Conservation (phyloP, 768 basidiomycete species). For the Kwoniella sp. region DNA sequence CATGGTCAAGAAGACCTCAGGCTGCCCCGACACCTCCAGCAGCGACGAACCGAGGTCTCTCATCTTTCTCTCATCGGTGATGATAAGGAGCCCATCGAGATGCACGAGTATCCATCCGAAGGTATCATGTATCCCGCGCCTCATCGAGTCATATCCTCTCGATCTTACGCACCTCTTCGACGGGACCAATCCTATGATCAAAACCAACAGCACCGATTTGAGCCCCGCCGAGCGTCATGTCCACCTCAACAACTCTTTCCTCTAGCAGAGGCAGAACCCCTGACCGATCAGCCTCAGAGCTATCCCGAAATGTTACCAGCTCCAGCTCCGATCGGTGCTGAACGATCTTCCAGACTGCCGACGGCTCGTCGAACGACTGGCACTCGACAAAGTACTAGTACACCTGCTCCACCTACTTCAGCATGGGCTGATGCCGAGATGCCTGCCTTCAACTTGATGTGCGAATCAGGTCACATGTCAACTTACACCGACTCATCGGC, state of each 20-base stretch:
- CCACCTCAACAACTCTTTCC: slow-evolving; percentile 9
- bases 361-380: neutral
- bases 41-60: neutral
- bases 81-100: neutral
- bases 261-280: neutral
- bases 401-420: neutral
- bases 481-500: slow-evolving; percentile 4
- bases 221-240: slow-evolving; percentile 6
- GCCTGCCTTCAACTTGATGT: slow-evolving; percentile 9
- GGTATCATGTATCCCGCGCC: neutral
- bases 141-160: neutral
- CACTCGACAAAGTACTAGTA: neutral
- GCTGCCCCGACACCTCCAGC: slow-evolving; percentile 7
- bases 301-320: neutral
- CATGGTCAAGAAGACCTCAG: slow-evolving; percentile 23
- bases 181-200: neutral
- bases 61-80: neutral
- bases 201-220: neutral
- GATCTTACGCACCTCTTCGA: neutral
- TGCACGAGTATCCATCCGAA: neutral
- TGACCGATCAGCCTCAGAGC: too few relatives aligned
- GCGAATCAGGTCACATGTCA: neutral
- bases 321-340: slow-evolving; percentile 15
- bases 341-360: neutral
- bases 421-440: slow-evolving; percentile 6